Base-by-base conservation (phyloP, 352 stramenopile species). In the Phytophthora uliginosa region DNA sequence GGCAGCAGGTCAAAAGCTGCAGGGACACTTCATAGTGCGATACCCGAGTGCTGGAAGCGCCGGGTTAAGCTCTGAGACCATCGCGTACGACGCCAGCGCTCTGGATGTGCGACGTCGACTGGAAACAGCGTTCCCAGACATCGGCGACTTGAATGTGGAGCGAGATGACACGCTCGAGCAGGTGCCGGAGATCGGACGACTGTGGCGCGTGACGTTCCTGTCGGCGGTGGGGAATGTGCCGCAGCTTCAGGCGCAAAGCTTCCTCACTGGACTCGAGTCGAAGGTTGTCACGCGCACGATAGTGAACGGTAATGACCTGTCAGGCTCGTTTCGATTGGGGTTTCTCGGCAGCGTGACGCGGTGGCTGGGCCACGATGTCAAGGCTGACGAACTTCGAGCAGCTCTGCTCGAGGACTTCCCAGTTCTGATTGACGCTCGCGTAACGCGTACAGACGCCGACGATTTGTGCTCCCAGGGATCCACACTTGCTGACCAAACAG, bases 141-240 rank as follows among this genome's bases (percentile, higher is more conserved):
- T 87, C 51, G 83, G 81, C 2, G 66, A 76, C 3, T 47, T 94
- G 0, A 59, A 83, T 4, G 82, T 95, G 1, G 69, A 93, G 42
- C 77, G 81, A 15, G 76, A 89, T 24, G 88, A 92, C 31, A 73
- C 62, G 15, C 68, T 67, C 17, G 71, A 86, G 58, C 89, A 95
- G 63, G 76, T 89, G 0, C 76, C 84, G 0, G 79, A 94, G 65
- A 89, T 92, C 20, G 87, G 86, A 2, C 80, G 87, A 8, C 72
- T 92, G 20, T 99, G 96, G 95, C 89, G 84, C 1, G 86, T 99
- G 24, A 98, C 95, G 4, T 99, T 98, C 65, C 59, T 86, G 18
- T 94, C 88, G 15, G 83, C 88, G 4, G 84, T 98, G 3, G 94
- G 93, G 2, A 89, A 97, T 65, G 79, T 97, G 1, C 79, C 77